phyloP scores from a whole-genome alignment of 2,329 filamentous ascomycete genomes.

The Endocalyx cinctus region DNA sequence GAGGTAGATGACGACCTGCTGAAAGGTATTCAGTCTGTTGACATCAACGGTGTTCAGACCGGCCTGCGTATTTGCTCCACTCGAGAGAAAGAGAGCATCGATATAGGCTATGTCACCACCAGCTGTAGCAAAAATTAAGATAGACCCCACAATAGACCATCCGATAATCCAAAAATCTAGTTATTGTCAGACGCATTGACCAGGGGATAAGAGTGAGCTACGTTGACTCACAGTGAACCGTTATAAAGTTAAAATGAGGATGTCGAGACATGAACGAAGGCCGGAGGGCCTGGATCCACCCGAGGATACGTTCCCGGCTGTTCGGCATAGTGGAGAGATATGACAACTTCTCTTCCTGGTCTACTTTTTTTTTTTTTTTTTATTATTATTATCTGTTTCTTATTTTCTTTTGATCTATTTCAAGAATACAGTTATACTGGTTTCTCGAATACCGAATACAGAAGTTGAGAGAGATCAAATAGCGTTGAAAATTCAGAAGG shows the following conservation, averaged over 20 bases:
- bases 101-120: constrained; percentile 66
- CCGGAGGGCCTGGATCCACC: constrained; percentile 44
- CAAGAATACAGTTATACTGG: no score
- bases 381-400: no score
- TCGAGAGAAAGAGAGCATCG: constrained; percentile 85
- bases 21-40: constrained; percentile 64
- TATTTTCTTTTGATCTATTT: no score
- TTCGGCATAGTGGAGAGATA: no score
- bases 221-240: constrained; percentile 63
- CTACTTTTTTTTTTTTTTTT: no score
- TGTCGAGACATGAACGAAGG: constrained; percentile 55
- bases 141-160: constrained; percentile 67
- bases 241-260: constrained; percentile 77
- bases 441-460: no score
- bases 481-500: no score
- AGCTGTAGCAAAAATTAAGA: constrained; percentile 64
- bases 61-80: constrained; percentile 83
- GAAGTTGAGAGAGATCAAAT: no score
- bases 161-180: constrained; percentile 76
- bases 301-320: constrained; percentile 30
- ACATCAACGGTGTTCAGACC: constrained; percentile 79
- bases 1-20: constrained; percentile 69
- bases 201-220: not conserved
- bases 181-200: constrained; percentile 13
- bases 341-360: no score